Evolutionary conservation across 164 flowering plant genomes (phyloP), one percentile per base, ranked within the genome.

Genomic region (Umbellularia californica): DNA sequence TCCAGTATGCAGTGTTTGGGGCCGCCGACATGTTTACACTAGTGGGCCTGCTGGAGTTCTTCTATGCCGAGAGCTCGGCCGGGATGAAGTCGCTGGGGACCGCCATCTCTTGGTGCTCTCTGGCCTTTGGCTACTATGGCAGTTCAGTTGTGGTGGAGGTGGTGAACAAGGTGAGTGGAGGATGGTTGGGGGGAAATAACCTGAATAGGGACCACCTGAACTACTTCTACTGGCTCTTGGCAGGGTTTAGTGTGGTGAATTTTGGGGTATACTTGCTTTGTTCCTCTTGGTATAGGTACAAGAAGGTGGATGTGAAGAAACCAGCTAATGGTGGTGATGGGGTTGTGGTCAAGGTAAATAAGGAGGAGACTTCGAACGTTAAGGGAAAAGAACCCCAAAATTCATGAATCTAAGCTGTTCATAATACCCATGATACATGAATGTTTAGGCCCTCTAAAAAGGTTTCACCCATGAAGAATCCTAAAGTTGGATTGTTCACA

Each of bases 21-120:
- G 83, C 87, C 7, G 91, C 91, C 5, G 93, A 92, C 63, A 79
- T 90, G 91, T 89, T 92, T 76, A 86, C 92, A 11, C 22, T 85
- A 10, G 88, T 88, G 52, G 97, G 95, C 27, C 74, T 92, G 73
- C 62, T 92, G 27, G 92, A 90, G 65, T 92, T 92, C 75, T 90
- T 89, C 78, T 88, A 90, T 68, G 78, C 82, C 23, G 92, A 92
- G 84, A 87, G 90, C 71, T 84, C 92, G n/a, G 74, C 65, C 0
- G 88, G 92, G 7, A 87, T 90, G 92, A 87, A 89, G 78, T 84
- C 93, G 0, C 28, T 88, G 58, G 63, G 87, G 77, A 88, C 92
- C 0, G 87, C 91, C 27, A 87, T 89, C 50, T 84, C 91, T 0
- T 86, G 88, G 90, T 82, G 87, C 65, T 87, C 95, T 1, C 11